These are phyloP conservation scores for Leucocoprinus sp. DNA, from an alignment of 768 basidiomycete genomes.

Conservation along the genomic window DNA sequence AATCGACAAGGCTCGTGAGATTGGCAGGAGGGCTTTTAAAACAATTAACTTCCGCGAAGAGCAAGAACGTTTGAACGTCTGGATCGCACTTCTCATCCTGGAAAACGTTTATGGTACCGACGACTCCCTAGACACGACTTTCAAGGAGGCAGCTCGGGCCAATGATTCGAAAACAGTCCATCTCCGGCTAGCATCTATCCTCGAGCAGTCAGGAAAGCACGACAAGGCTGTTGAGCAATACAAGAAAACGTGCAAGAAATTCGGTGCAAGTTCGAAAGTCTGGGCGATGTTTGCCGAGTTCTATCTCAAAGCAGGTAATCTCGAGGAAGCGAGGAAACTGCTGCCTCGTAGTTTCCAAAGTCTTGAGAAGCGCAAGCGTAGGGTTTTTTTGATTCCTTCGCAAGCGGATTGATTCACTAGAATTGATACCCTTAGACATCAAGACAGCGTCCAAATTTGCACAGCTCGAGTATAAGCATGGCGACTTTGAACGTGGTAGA, in stretches of 20 bases:
- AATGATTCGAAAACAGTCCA: conserved; percentile 93
- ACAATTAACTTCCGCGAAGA: conserved; percentile 96
- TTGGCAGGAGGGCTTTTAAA: conserved; percentile 74
- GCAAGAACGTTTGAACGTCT: conserved; percentile 91
- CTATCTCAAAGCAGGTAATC: conserved; percentile 62
- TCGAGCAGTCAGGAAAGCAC: conserved; percentile 74
- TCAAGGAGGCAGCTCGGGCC: conserved; percentile 83
- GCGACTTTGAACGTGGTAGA: conserved; percentile 89
- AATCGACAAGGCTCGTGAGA: conserved; percentile 86
- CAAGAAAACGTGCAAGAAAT: conserved; percentile 87
- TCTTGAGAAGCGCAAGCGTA: conserved; percentile 90
- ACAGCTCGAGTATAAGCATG: conserved; percentile 88
- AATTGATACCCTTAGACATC: conserved; percentile 48
- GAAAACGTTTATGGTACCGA: conserved; percentile 91
- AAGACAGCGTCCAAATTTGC: conserved; percentile 96
- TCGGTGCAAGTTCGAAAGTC: conserved; percentile 85
- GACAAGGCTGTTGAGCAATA: conserved; percentile 94
- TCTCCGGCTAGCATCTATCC: conserved; percentile 75
- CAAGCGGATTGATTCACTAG: conserved; percentile 1
- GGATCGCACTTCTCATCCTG: conserved; percentile 93
- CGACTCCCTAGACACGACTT: conserved; percentile 66
- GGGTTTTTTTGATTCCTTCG: conserved; percentile 19
- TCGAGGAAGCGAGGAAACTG: conserved; percentile 78
- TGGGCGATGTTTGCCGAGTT: conserved; percentile 89
- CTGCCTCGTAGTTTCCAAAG: conserved; percentile 84